Base-by-base conservation (phyloP, 2,329 filamentous ascomycete genomes). In the Simplicillium sp. region DNA sequence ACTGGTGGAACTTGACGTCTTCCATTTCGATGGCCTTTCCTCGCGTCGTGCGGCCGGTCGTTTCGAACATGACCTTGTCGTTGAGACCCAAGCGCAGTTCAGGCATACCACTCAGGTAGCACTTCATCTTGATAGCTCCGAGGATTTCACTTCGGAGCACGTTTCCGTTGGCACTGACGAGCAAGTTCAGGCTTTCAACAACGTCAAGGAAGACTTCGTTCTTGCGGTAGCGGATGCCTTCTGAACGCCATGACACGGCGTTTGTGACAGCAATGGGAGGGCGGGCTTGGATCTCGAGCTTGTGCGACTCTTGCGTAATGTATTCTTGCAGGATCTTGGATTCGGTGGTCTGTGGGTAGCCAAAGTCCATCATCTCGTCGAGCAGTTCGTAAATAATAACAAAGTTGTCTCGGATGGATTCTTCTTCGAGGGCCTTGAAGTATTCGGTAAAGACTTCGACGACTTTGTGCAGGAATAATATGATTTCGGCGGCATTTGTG, bases 321-420 rank as follows among this genome's bases (percentile, higher is more conserved):
- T 95, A 95, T 70, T 98, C 92, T 65, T 98, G 92, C 46, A 98
- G 70, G 61, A 98, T 98, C 76, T 98, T 98, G 62, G 80, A 87
- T 65, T 98, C 92, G 50, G 92, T 98, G 9, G 92, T 98, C 64
- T 98, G 92, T 6, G 92, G 92, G 62, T 98, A 96, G 48, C 92
- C 92, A 71, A 98, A 98, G 66, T 98, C 92, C 92, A 98, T 98
- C 92, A 98, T 98, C 71, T 98, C 92, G 59, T 98, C 92, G 48
- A 98, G 77, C 46, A 98, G 68, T 66, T 98, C 92, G 72, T 98
- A 98, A 58, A 98, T 98, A 59, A 98, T 82, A 62, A 98, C 92
- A 60, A 98, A 98, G 70, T 98, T 98, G 71, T 98, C 92, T 54
- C 92, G 81, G 61, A 98, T 98, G 54, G 87, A 95, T 66, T 98